Evolutionary conservation across 73 alveolate species (phyloP).

Genomic region (Paramecium primaurelia): DNA sequence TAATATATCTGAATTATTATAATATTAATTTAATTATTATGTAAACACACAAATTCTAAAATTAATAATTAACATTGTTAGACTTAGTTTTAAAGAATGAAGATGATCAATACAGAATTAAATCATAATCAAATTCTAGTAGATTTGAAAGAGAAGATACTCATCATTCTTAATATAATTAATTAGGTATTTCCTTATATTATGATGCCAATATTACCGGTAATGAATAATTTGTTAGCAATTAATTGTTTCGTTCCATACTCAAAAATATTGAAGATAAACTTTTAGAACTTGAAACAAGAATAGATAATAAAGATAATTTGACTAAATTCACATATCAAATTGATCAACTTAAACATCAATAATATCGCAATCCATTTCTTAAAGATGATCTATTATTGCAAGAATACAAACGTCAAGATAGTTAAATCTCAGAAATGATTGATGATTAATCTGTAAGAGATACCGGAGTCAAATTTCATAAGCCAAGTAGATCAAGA

Average conservation of each 20-base stretch:
- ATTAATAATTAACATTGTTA: neutral
- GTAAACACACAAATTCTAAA: neutral
- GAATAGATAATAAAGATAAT: constrained; percentile 11
- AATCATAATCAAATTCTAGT: neutral
- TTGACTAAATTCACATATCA: neutral
- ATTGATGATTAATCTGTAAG: neutral
- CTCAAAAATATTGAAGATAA: constrained; percentile 22
- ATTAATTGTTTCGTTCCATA: neutral
- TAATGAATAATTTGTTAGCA: neutral
- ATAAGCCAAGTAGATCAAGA: constrained; percentile 4
- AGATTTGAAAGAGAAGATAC: neutral
- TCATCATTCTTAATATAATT: neutral
- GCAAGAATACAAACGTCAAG: neutral
- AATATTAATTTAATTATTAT: neutral
- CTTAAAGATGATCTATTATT: neutral
- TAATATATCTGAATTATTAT: neutral
- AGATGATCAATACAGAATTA: neutral
- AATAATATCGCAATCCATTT: neutral
- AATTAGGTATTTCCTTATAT: neutral
- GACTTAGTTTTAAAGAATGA: neutral
- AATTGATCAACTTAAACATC: neutral
- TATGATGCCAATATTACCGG: constrained; percentile 1
- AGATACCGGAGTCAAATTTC: neutral
- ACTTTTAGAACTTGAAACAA: neutral
- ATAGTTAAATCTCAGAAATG: neutral